phyloP scores from a whole-genome alignment of 352 stramenopile genomes.

The Pythium myriotylum region DNA sequence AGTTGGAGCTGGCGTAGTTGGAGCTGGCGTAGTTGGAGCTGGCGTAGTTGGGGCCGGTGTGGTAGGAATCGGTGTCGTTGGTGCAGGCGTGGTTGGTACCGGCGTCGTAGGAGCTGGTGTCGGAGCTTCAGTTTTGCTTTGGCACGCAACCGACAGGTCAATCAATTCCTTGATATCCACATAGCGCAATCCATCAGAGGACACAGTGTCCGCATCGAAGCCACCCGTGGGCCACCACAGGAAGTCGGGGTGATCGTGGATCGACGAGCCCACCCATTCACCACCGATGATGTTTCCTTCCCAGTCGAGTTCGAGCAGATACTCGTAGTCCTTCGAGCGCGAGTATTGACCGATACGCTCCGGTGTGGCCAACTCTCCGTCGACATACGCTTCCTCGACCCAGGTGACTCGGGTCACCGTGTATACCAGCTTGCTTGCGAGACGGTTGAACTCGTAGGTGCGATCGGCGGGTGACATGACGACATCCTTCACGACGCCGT shows the following conservation, averaged over 20 bases:
- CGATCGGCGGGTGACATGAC: slow-evolving; percentile 1
- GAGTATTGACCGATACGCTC: slow-evolving; percentile 52
- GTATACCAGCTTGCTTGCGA: slow-evolving; percentile 54
- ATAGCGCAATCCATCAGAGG: slow-evolving; percentile 9
- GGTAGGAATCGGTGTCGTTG: neutral
- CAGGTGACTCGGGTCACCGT: slow-evolving; percentile 59
- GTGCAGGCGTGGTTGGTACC: neutral
- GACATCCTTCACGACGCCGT: slow-evolving; percentile 9
- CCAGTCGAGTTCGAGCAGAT: slow-evolving; percentile 64
- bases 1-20: slow-evolving; percentile 32
- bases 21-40: neutral
- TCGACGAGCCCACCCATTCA: slow-evolving; percentile 62
- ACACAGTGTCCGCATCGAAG: slow-evolving; percentile 3
- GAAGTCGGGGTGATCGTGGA: slow-evolving; percentile 67
- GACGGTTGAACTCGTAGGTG: slow-evolving; percentile 64
- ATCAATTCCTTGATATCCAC: slow-evolving; percentile 15
- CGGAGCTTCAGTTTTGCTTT: neutral
- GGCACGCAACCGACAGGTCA: slow-evolving; percentile 5
- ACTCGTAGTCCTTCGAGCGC: slow-evolving; percentile 64
- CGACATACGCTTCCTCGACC: slow-evolving; percentile 55
- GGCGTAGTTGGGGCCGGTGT: neutral
- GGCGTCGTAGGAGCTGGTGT: neutral
- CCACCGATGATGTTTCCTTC: slow-evolving; percentile 64
- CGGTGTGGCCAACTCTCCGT: slow-evolving; percentile 51
- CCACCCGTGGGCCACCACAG: slow-evolving; percentile 51